These are phyloP conservation scores for Mycena haematopus DNA, from an alignment of 768 basidiomycete species.

Conservation along the genomic window DNA sequence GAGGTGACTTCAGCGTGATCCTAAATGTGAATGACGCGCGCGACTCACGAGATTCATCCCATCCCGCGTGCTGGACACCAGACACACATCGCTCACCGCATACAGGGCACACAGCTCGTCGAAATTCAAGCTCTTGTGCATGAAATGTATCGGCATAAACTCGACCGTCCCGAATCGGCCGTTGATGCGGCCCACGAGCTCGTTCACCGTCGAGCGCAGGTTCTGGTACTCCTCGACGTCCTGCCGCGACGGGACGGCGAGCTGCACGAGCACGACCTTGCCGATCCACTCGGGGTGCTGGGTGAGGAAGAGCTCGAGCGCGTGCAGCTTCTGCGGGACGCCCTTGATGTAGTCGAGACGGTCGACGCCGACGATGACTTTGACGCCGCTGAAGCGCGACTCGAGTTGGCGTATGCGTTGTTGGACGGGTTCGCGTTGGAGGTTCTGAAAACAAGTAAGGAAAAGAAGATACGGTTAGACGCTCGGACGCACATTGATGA, in stretches of 20 bases:
- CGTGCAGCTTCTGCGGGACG: slow-evolving; percentile 97
- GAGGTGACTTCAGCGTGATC: slow-evolving; percentile 22
- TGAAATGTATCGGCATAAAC: slow-evolving; percentile 99
- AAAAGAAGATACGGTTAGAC: not conserved
- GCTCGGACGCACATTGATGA: slow-evolving; percentile 68
- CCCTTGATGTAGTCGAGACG: slow-evolving; percentile 99
- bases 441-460: slow-evolving; percentile 54
- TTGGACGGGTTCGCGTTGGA: slow-evolving; percentile 81
- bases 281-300: slow-evolving; percentile 99
- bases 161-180: slow-evolving; percentile 99
- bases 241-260: slow-evolving; percentile 96
- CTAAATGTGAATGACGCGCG: slow-evolving; percentile 1
- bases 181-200: slow-evolving; percentile 97
- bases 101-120: slow-evolving; percentile 98
- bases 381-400: slow-evolving; percentile 91
- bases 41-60: slow-evolving; percentile 95
- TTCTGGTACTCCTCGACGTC: slow-evolving; percentile 99
- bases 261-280: slow-evolving; percentile 95
- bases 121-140: slow-evolving; percentile 94
- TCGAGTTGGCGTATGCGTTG: slow-evolving; percentile 82
- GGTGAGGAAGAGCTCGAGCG: slow-evolving; percentile 93
- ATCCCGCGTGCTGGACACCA: slow-evolving; percentile 94
- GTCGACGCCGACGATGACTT: slow-evolving; percentile 98
- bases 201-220: slow-evolving; percentile 92
- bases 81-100: slow-evolving; percentile 93